Conservation (phyloP, 140 eudicot species). For the Anethum foeniculum region DNA sequence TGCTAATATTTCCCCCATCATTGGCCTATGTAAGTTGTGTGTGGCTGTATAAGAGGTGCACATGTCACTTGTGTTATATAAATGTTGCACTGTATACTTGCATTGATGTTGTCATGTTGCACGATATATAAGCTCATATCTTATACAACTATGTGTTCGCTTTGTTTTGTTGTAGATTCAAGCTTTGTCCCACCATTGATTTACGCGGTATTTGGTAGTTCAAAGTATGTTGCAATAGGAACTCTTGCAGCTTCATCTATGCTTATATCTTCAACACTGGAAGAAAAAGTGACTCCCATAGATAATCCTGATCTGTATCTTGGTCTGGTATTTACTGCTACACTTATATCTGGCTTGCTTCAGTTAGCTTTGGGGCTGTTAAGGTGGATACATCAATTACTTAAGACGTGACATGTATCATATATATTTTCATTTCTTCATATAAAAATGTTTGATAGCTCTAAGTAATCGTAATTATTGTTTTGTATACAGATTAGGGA, state of each 20-base stretch:
- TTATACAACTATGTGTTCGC: not conserved
- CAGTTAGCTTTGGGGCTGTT: constrained; percentile 61
- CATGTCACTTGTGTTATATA: not conserved
- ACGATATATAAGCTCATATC: not conserved
- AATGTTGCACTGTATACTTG: not conserved
- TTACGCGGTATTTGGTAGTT: constrained; percentile 72
- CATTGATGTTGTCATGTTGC: not conserved
- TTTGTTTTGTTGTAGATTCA: constrained; percentile 42
- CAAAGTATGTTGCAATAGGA: constrained; percentile 81
- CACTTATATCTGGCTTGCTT: constrained; percentile 61
- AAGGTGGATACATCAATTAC: constrained; percentile 29
- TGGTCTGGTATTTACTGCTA: constrained; percentile 61
- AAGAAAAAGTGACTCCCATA: constrained; percentile 32
- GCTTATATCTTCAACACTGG: constrained; percentile 51
- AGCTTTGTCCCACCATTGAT: constrained; percentile 82
- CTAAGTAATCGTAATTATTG: not conserved
- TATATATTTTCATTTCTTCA: not conserved
- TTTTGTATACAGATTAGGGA: constrained; percentile 50
- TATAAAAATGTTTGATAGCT: not conserved
- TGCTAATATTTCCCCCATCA: constrained; percentile 63
- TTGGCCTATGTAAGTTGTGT: constrained; percentile 72
- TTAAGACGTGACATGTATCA: not conserved
- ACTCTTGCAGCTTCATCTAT: constrained; percentile 83
- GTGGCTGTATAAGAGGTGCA: not conserved
- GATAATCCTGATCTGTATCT: constrained; percentile 38